Base-by-base conservation (phyloP, 345 rosid species). In the Hypericum perforatum region DNA sequence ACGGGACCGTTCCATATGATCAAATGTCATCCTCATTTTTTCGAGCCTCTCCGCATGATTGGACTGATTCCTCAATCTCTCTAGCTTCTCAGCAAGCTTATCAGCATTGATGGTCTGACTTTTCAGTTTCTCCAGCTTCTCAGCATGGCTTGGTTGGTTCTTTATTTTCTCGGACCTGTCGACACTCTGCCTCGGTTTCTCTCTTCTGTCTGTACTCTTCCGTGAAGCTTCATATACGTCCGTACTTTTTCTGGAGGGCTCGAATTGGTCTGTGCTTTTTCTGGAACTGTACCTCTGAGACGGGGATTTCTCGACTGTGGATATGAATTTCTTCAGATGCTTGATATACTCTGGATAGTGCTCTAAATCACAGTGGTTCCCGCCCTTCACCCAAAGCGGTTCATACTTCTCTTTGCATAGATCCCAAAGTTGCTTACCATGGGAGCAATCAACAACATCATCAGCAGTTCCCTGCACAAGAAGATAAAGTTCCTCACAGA, bases 151-250 rank as follows among this genome's bases (percentile, higher is more conserved):
- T 22, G 32, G 32, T 22, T 22, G 32, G 4, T 22, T 22, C 32
- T 22, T 22, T 22, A 57, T 41, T 56, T 61, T 67, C 44, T 67
- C 72, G 14, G 69, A 59, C 37, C 82, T 54, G 41, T 85, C 90
- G 0, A 75, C 63, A 58, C 96, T 84, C 56, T 75, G 76, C 59
- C 94, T 81, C 0, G 92, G 83, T 47, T 79, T 84, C 49, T 84
- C 92, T 63, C 86, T 72, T 47, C 74, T 52, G 36, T 79, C 95
- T 0, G 73, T 78, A 51, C 95, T 86, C 82, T 72, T 86, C 68
- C 89, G 68, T n/a, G 86, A 75, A 7, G 54, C 84, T 39, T 86
- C 96, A 39, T 74, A 69, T 10, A 74, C 59, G 38, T 89, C 89
- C 15, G 52, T 13, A 11, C 52, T 48, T 36, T 48, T 48, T 3